Conservation (phyloP, 768 basidiomycete genomes). For the Rhodotorula paludigena region DNA sequence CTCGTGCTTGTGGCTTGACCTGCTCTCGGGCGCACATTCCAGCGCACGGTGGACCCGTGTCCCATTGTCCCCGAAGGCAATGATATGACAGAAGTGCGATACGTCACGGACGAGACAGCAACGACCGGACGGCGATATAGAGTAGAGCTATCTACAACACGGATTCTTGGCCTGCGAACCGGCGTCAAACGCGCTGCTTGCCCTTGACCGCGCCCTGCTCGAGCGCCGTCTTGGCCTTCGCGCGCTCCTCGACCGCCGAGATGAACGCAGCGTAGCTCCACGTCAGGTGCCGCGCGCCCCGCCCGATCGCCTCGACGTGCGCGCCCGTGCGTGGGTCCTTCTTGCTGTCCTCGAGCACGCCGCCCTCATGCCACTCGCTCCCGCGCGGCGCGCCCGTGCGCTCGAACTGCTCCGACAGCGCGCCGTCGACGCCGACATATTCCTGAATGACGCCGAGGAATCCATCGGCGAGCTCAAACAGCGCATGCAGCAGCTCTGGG, state of each 20-base stretch:
- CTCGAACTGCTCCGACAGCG: constrained; percentile 32
- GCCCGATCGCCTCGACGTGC: constrained; percentile 19
- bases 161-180: too few relatives aligned
- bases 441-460: constrained; percentile 29
- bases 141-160: too few relatives aligned
- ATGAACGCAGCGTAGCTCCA: constrained; percentile 35
- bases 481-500: background rate
- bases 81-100: too few relatives aligned
- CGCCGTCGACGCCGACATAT: constrained; percentile 21
- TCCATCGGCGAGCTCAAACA: constrained; percentile 20
- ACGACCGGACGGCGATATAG: background rate
- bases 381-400: background rate
- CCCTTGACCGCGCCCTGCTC: background rate
- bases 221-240: background rate
- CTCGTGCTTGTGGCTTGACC: too few relatives aligned
- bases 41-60: too few relatives aligned
- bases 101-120: too few relatives aligned
- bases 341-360: constrained; percentile 23
- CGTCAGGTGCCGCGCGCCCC: constrained; percentile 32
- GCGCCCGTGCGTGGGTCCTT: background rate
- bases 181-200: background rate
- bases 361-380: constrained; percentile 2
- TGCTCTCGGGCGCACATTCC: too few relatives aligned
- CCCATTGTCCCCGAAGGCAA: too few relatives aligned
- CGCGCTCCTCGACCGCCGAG: constrained; percentile 16